phyloP scores from a whole-genome alignment of 2,329 filamentous ascomycete species.

The Pseudogymnoascus sp. region DNA sequence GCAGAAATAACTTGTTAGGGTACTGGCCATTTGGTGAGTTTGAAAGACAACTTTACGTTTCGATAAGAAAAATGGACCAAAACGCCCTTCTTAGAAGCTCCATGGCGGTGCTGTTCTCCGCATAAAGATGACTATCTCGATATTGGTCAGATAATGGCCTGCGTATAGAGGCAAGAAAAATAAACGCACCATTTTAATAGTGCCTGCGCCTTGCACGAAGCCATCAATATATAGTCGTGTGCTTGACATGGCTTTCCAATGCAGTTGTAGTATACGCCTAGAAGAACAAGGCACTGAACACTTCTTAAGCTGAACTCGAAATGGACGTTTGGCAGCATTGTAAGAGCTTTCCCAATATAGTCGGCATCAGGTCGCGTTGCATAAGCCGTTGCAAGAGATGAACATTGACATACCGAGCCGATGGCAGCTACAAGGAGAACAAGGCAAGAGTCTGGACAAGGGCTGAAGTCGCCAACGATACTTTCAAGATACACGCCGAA shows the following conservation, averaged over 20 bases:
- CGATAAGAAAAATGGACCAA: constrained; percentile 25
- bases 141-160: neutral
- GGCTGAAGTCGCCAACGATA: constrained; percentile 19
- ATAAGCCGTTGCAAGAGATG: constrained; percentile 6
- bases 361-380: constrained; percentile 10
- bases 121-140: constrained; percentile 10
- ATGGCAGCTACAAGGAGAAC: constrained; percentile 26
- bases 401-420: constrained; percentile 19
- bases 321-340: neutral
- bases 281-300: neutral
- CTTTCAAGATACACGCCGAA: constrained; percentile 18
- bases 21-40: neutral
- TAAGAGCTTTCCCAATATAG: constrained; percentile 13
- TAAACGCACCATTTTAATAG: constrained; percentile 19
- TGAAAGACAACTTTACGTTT: constrained; percentile 14
- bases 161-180: constrained; percentile 2
- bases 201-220: constrained; percentile 22
- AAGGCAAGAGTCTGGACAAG: constrained; percentile 21
- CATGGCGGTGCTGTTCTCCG: constrained; percentile 10
- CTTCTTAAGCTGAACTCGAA: neutral
- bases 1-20: neutral
- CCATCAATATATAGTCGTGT: neutral
- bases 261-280: neutral
- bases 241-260: neutral
- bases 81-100: constrained; percentile 19